Evolutionary conservation across 2,329 filamentous ascomycete genomes (phyloP), one percentile per base, ranked within the genome.

Genomic region (Sporothrix schenckii): DNA sequence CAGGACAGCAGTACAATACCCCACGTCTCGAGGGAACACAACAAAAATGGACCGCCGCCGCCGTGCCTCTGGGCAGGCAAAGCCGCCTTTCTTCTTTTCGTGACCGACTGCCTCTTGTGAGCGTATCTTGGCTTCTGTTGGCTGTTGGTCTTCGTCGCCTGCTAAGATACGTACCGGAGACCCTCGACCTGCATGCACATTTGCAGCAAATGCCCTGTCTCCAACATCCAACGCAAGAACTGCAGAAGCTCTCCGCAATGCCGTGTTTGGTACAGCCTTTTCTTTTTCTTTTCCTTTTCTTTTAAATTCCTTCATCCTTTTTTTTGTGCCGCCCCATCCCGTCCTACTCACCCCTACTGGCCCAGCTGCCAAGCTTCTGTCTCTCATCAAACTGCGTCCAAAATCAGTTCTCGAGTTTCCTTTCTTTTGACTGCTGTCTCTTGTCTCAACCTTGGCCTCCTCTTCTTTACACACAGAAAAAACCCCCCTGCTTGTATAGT

Each of bases 251-350:
- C 41, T 49, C 41, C 41, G 60, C 60, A 27, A 7, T 63, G 24
- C 60, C 60, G 60, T 63, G 41, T 47, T 63, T 24, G 41, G 60
- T 49, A 24, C 56, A 44, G 34, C 19, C 56, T 44, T n/a, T 19
- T 19, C 39, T 63, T 63, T 63, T 27, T 3, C 10, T 24, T 24
- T 24, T n/a, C n/a, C n/a, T n/a, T 24, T 24, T 24, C 24, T 24
- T 24, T 24, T 24, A 24, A 24, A 34, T 41, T 11, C 19, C 21
- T 10, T 11, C 6, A 3, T 53, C 21, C 47, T 67, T 53, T 66
- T 13, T 53, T 30, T 21, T 1, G 49, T 67, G 47, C 30, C 50
- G 30, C 49, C n/a, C 30, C 65, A 53, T 67, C 50, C 50, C 65
- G 54, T 60, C 11, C 54, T 54, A 6, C 52, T 54, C 16, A 34